These are phyloP conservation scores for Podila minutissima DNA, from an alignment of 192 early-diverging fungal species.

Conservation along the genomic window DNA sequence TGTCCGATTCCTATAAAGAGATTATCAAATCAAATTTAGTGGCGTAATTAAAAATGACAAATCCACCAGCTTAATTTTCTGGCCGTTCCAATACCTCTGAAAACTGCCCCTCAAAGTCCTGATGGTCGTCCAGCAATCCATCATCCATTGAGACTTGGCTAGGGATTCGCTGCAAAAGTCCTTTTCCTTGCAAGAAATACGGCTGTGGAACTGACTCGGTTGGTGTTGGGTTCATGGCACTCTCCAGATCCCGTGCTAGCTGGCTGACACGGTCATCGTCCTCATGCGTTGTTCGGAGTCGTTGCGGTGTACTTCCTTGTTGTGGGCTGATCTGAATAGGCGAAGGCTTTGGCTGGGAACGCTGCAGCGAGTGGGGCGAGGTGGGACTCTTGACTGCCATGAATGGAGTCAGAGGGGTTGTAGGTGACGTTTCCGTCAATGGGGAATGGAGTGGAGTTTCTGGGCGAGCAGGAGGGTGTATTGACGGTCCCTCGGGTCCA, in stretches of 20 bases:
- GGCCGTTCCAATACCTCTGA: slow-evolving; percentile 18
- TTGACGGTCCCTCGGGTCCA: no score
- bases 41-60: no score
- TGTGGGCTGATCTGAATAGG: slow-evolving; percentile 25
- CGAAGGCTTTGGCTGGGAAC: slow-evolving; percentile 25
- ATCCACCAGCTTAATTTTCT: not conserved
- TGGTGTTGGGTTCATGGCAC: slow-evolving; percentile 45
- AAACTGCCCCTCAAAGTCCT: slow-evolving; percentile 1
- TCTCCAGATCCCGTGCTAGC: slow-evolving; percentile 30
- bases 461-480: not conserved
- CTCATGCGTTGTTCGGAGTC: not conserved
- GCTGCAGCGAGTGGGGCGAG: slow-evolving; percentile 12
- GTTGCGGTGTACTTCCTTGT: not conserved
- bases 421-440: not conserved
- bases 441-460: not conserved
- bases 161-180: slow-evolving; percentile 22
- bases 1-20: slow-evolving; percentile 13
- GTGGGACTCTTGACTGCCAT: slow-evolving; percentile 9
- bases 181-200: slow-evolving; percentile 39
- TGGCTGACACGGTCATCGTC: slow-evolving; percentile 23
- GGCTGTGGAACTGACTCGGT: slow-evolving; percentile 31
- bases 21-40: no score
- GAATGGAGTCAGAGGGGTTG: not conserved
- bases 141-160: slow-evolving; percentile 40
- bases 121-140: slow-evolving; percentile 17